Evolutionary conservation across 148 eudicot genomes (phyloP).

Genomic region (Vaccinium darrowii): DNA sequence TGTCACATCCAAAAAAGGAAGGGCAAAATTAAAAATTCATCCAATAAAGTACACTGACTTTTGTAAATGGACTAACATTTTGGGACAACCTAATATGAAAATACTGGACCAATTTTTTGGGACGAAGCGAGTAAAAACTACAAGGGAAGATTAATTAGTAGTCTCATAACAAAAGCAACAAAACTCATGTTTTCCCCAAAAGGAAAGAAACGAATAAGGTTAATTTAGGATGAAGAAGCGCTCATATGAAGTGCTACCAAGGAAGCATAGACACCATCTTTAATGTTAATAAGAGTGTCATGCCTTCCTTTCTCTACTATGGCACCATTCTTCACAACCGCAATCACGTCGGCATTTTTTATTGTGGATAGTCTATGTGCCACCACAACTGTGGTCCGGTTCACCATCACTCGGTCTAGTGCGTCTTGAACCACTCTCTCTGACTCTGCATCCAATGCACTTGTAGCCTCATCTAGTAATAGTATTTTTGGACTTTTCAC

Average conservation of each 20-base stretch:
- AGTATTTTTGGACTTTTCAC: slow-evolving; percentile 63
- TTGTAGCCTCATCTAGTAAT: slow-evolving; percentile 73
- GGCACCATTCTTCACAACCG: slow-evolving; percentile 60
- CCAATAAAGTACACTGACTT: no score
- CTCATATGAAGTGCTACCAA: slow-evolving; percentile 55
- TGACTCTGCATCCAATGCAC: slow-evolving; percentile 73
- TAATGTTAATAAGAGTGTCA: slow-evolving; percentile 45
- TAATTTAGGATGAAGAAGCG: slow-evolving; percentile 22
- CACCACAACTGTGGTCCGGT: slow-evolving; percentile 65
- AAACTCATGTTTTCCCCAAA: not conserved
- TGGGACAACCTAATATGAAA: no score
- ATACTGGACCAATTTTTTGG: no score
- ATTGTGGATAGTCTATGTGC: slow-evolving; percentile 75
- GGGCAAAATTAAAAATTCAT: no score
- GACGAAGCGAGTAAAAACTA: not conserved
- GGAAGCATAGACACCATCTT: slow-evolving; percentile 61
- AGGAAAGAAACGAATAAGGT: not conserved
- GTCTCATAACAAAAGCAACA: not conserved
- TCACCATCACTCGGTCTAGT: slow-evolving; percentile 56
- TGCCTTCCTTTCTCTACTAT: slow-evolving; percentile 76
- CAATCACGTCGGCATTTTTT: slow-evolving; percentile 55
- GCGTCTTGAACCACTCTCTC: slow-evolving; percentile 77
- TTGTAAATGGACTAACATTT: no score
- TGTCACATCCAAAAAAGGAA: no score
- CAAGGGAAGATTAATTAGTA: no score